Evolutionary conservation across 495 filamentous ascomycete species (phyloP), one percentile per base, ranked within the genome.

Genomic region (Daldinia bambusicola): DNA sequence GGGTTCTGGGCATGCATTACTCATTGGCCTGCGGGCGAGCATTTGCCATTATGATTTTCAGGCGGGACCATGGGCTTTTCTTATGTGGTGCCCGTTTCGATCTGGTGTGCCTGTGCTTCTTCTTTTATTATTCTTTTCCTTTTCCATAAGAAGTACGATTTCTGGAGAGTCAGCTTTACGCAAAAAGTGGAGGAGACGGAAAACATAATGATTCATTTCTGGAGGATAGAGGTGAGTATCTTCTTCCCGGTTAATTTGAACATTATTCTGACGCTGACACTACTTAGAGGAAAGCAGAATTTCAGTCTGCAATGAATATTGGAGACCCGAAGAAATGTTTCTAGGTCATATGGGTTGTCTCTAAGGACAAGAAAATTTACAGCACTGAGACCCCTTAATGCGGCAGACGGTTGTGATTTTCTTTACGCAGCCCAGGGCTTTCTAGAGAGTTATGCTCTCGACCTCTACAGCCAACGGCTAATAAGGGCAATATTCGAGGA

Each of bases 61-160:
- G 48, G 56, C 52, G 26, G 4, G 16, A 64, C 62, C 36, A 55
- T 53, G 45, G 56, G 48, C 64, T 55, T 67, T 61, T 67, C 64
- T 55, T 34, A 13, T 55, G 30, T 67, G 14, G 34, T 30, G 63
- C 56, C 8, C 43, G 20, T 41, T 63, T 45, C 6, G 10, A 45
- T 26, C 18, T 18, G 53, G 9, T 13, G 30, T 31, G 16, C 32
- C 43, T 13, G 30, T 31, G 16, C 32, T 55, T 22, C 2, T 13
- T 2, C 16, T 16, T 13, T 56, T 32, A 22, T 56, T 16, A 6
- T 56, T 32, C 22, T 56, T 38, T 56, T 30, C 7, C 12, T 22
- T 36, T 32, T 12, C 53, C 55, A 56, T 16, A 5, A 36, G 6
- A 7, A 36, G 0, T 10, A 36, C 34, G 5, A 36, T 36, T 6